Base-by-base conservation (phyloP, 2,329 filamentous ascomycete species). In the Cadophora luteo-olivacea region DNA sequence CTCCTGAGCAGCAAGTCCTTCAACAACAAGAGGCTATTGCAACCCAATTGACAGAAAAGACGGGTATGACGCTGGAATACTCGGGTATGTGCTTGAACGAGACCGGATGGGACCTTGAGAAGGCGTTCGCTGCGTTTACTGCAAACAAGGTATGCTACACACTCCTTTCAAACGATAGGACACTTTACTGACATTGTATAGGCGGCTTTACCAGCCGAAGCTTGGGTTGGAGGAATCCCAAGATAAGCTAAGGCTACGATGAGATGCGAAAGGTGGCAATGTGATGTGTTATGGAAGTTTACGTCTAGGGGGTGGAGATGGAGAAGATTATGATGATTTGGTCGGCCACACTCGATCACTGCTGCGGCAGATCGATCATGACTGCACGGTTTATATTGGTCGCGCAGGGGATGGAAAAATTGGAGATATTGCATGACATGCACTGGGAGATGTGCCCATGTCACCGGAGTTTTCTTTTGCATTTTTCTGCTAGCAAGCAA, bases 31-130 rank as follows among this genome's bases (percentile, higher is more conserved):
- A 92, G 74, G 87, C 91, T 71, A 88, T 94, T 81, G 84, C 97
- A 77, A 82, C 89, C 24, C 90, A 96, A 77, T 85, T 97, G 64
- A 91, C 89, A 72, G 89, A 88, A 72, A 89, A 89, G 75, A 97
- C 94, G 0, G 88, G 89, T 67, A 93, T 99, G 89, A 96, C 88
- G 9, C 80, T 89, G 11, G 84, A 92, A 68, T 97, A 92, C 78
- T 91, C 94, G 0, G 87, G 90, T 73, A 87, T 97, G 84, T 97
- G 95, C 75, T 84, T 98, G 19, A 85, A 88, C 2, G 89, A 94
- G 68, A 92, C 91, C 67, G 87, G 85, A 48, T 98, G 94, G 93
- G 87, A 97, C 77, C 88, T 94, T 61, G 87, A 92, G 48, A 86
- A 87, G 72, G 95, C 94, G 1, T 81, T 94, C 73, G 82, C 85